A percentile compares a stretch with the other conserved stretches of the same genome.
Evolutionary conservation across 805 yeast species (phyloP).

Genomic region (Pichia paraexigua): DNA sequence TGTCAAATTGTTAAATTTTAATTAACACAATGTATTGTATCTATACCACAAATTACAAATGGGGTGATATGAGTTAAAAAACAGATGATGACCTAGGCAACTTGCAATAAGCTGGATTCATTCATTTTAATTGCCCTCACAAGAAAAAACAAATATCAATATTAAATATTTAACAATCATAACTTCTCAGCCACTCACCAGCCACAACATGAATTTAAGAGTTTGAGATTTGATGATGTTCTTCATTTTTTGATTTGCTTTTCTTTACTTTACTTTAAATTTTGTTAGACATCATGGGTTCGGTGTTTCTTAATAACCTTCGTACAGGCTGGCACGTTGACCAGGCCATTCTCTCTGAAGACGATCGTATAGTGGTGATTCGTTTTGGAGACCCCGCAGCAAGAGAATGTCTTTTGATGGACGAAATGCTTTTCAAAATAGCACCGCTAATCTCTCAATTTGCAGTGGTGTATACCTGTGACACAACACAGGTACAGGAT

Average conservation of each 20-base stretch:
- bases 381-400: conserved; percentile 80
- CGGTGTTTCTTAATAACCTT: conserved; percentile 74
- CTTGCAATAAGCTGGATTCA: not conserved
- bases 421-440: conserved; percentile 69
- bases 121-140: not conserved
- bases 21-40: not conserved
- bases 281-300: conserved; percentile 50
- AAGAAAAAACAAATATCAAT: not conserved
- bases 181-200: not conserved
- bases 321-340: conserved; percentile 95
- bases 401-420: conserved; percentile 81
- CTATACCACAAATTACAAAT: not conserved
- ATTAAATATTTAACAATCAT: too few relatives aligned
- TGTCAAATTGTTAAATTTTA: not conserved
- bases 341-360: conserved; percentile 90
- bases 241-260: not conserved
- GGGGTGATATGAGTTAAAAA: not conserved
- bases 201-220: not conserved
- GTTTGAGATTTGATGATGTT: not conserved
- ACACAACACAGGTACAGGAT: conserved; percentile 82
- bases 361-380: conserved; percentile 77
- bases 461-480: conserved; percentile 83
- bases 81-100: not conserved
- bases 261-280: too few relatives aligned
- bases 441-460: conserved; percentile 82